Conservation (phyloP, 2,329 filamentous ascomycete genomes). For the Exophiala viscosa region DNA sequence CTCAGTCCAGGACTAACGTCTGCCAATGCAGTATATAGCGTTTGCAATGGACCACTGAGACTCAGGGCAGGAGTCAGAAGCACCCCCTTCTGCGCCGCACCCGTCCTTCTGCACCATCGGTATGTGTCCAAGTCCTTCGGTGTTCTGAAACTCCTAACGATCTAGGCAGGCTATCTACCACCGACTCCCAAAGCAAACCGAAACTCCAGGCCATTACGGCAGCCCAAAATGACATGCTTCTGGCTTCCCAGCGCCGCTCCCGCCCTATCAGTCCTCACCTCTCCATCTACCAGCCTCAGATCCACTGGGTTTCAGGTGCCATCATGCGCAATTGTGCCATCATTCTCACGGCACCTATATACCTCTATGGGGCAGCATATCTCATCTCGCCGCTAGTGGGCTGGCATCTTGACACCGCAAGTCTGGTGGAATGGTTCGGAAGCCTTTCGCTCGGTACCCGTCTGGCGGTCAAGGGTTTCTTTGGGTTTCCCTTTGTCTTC, state of each 20-base stretch:
- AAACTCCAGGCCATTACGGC: constrained; percentile 44
- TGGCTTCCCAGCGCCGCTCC: constrained; percentile 72
- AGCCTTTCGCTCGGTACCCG: constrained; percentile 58
- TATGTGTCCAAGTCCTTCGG: background rate
- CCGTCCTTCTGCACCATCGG: background rate
- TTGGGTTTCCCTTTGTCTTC: constrained; percentile 65
- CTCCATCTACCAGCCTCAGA: constrained; percentile 75
- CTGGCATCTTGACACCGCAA: constrained; percentile 63
- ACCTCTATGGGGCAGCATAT: constrained; percentile 76
- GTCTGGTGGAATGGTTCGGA: constrained; percentile 61
- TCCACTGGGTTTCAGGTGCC: constrained; percentile 74
- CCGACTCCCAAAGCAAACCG: background rate
- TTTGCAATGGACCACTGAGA: no score
- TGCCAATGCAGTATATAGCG: background rate
- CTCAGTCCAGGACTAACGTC: background rate
- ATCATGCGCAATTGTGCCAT: constrained; percentile 79
- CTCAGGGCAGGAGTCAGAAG: no score
- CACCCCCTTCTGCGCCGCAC: no score
- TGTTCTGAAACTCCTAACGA: background rate
- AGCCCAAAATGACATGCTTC: constrained; percentile 57
- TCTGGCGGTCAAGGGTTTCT: constrained; percentile 54
- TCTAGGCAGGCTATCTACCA: constrained; percentile 2
- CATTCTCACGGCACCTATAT: constrained; percentile 67
- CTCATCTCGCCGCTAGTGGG: constrained; percentile 71
- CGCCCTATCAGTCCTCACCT: constrained; percentile 85